Evolutionary conservation across 2,329 filamentous ascomycete species (phyloP).

Genomic region (Ceratocystis albifundus): DNA sequence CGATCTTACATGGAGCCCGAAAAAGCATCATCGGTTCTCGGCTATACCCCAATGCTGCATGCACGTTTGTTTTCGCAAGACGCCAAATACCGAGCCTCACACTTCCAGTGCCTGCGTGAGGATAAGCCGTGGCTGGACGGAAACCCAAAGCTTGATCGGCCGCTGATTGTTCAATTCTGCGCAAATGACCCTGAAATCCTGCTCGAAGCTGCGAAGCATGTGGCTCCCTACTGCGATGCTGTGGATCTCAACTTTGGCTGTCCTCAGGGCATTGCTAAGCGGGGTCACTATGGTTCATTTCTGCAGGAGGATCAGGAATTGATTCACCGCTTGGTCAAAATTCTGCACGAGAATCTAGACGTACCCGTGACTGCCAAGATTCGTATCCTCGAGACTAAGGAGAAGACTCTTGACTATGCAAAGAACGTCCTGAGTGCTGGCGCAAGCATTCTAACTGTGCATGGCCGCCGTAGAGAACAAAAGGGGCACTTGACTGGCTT

Average conservation of each 20-base stretch:
- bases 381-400: constrained; percentile 71
- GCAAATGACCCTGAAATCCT: constrained; percentile 74
- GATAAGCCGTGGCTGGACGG: constrained; percentile 60
- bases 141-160: constrained; percentile 71
- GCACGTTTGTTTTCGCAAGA: constrained; percentile 75
- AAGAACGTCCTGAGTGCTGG: constrained; percentile 76
- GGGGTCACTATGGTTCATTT: constrained; percentile 87
- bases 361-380: constrained; percentile 94
- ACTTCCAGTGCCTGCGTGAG: constrained; percentile 54
- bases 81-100: constrained; percentile 60
- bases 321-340: constrained; percentile 71
- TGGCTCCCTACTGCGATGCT: constrained; percentile 81
- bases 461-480: constrained; percentile 78
- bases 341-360: constrained; percentile 62
- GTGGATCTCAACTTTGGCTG: constrained; percentile 93
- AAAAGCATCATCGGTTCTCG: constrained; percentile 55
- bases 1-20: constrained; percentile 72
- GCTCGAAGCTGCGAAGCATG: constrained; percentile 64
- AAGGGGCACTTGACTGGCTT: constrained; percentile 92
- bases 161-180: constrained; percentile 94
- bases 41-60: constrained; percentile 95
- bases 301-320: constrained; percentile 84
- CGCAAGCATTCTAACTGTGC: constrained; percentile 85
- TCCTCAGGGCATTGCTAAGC: constrained; percentile 85
- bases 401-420: constrained; percentile 81